Evolutionary conservation across 768 basidiomycete species (phyloP), one percentile per base, ranked within the genome.

Genomic region (Mycena albidolilacea): DNA sequence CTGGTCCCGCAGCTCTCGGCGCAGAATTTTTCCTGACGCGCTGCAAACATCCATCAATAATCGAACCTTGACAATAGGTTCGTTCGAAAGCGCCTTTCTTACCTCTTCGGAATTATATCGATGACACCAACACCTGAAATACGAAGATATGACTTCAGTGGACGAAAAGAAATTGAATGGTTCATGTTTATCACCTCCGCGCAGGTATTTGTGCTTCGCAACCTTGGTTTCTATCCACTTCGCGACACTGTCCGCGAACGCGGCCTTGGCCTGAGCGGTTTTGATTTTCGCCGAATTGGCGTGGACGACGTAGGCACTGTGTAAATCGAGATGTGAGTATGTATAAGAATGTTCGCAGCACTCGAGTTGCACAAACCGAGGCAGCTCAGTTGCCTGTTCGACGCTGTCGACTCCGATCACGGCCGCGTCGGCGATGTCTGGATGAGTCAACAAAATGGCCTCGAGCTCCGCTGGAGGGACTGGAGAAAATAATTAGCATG

Each of bases 391-490:
- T 5, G 87, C 89, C 64, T 91, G 85, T 38, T 83, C 81, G 17
- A 85, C 81, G 70, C 81, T 82, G 7, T 87, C 83, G 1, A 94
- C 77, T 1, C 93, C 92, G 43, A 94, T 89, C 19, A 95, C 93
- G 5, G 88, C 92, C 2, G 84, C 88, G 73, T 95, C 93, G 0
- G 86, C 88, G 8, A 95, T 82, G 0, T 87, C 84, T 0, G 88
- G 86, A 74, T 93, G 90, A 39, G 86, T 86, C 5, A 93, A 81
- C 0, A 94, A 84, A 0, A 92, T 75, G 41, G 85, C 83, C 77
- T 94, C 93, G 3, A 94, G 84, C 72, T 93, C 93, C 3, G 93
- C 91, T 0, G 93, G 93, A 5, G 93, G 86, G 35, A 94, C 92
- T 81, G 41, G 9, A 50, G 15, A 48, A 8, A 30, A 46, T 38